Conservation (phyloP, 2,329 filamentous ascomycete genomes). For the Xylaria sp. region DNA sequence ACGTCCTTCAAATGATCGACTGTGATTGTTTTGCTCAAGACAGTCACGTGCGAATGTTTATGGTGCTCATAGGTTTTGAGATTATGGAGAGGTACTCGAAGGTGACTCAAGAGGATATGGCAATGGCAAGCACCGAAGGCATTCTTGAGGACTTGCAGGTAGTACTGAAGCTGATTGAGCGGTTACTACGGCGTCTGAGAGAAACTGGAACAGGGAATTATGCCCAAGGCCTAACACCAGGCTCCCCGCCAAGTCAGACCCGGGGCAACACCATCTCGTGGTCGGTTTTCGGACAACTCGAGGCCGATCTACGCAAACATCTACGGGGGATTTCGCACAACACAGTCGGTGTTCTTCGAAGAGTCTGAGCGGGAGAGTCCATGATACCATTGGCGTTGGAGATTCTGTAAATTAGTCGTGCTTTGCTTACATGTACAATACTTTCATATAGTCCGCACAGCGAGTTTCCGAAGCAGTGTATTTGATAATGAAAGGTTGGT, state of each 20-base stretch:
- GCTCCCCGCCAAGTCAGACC: conserved; percentile 15
- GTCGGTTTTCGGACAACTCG: conserved; percentile 41
- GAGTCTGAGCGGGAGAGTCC: conserved; percentile 25
- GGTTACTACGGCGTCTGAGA: conserved; percentile 39
- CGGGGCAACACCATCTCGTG: conserved; percentile 34
- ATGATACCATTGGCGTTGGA: conserved; percentile 34
- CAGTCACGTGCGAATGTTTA: conserved; percentile 38
- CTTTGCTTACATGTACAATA: conserved; percentile 36
- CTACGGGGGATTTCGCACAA: conserved; percentile 38
- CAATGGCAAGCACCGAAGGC: conserved; percentile 34
- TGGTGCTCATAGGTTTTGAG: conserved; percentile 42
- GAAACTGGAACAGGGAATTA: conserved; percentile 28
- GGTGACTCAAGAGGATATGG: conserved; percentile 32
- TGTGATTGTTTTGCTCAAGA: conserved; percentile 41
- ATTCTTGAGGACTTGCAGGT: conserved; percentile 39
- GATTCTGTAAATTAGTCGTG: conserved; percentile 34
- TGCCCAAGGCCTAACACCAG: conserved; percentile 23
- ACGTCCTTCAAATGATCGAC: conserved; percentile 39
- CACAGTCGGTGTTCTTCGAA: conserved; percentile 37
- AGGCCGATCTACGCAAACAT: conserved; percentile 39
- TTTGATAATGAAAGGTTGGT: conserved; percentile 26
- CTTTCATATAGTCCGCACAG: conserved; percentile 23
- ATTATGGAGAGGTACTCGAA: conserved; percentile 41
- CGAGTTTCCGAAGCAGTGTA: conserved; percentile 21
- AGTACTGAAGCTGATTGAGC: conserved; percentile 41